Evolutionary conservation across 805 yeast genomes (phyloP).

Genomic region (Candida adriatica): DNA sequence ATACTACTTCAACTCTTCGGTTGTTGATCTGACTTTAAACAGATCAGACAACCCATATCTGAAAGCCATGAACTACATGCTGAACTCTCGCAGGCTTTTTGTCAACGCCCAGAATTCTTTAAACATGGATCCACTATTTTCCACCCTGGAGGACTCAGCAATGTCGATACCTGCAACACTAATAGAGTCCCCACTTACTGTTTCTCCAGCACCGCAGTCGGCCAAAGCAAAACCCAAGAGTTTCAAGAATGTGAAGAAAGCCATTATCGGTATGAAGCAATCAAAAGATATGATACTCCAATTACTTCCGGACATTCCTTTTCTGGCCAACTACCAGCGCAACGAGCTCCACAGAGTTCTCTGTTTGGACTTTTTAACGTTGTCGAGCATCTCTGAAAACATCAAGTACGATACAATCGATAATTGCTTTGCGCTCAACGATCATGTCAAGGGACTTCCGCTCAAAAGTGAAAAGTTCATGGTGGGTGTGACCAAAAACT

Average conservation of each 20-base stretch:
- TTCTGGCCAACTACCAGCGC: conserved; percentile 22
- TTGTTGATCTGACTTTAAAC: conserved; percentile 11
- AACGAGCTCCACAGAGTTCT: conserved; percentile 20
- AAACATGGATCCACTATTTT: conserved; percentile 40
- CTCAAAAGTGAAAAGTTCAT: conserved; percentile 22
- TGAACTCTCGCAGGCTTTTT: conserved; percentile 25
- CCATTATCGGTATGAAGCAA: conserved; percentile 18
- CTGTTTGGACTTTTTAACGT: conserved; percentile 19
- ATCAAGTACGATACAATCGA: conserved; percentile 14
- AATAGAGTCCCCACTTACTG: conserved; percentile 1
- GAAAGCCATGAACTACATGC: conserved; percentile 23
- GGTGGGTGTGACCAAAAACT: conserved; percentile 13
- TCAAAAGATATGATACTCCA: conserved; percentile 16
- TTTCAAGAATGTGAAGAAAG: conserved; percentile 18
- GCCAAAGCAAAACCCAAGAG: conserved; percentile 16
- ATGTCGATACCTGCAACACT: conserved; percentile 36
- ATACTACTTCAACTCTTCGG: conserved; percentile 17
- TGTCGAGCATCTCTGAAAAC: conserved; percentile 21
- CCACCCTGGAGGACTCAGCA: conserved; percentile 43
- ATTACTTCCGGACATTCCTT: conserved; percentile 15
- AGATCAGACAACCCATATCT: conserved; percentile 16
- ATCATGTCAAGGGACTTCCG: conserved; percentile 22
- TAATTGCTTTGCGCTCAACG: conserved; percentile 22
- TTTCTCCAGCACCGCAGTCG: conserved; percentile 4
- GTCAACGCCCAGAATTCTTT: conserved; percentile 26